Percentiles rank a stretch among this genome's conserved stretches.
Evolutionary conservation across 2,329 filamentous ascomycete species (phyloP).

Genomic region (Pestalotiopsis sp.): DNA sequence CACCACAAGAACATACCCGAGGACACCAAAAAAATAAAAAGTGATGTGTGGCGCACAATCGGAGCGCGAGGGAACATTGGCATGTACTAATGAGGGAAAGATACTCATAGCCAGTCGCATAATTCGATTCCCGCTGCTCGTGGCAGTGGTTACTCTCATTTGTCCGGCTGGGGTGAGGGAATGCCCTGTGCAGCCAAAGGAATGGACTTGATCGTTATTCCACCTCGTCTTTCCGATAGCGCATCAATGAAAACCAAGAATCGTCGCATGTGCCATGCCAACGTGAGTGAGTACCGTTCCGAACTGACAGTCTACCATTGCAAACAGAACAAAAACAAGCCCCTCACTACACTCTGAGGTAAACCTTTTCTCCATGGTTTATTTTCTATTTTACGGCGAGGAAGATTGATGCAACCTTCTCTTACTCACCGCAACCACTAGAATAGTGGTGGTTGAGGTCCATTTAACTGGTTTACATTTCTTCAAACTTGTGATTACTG

Average conservation of each 20-base stretch:
- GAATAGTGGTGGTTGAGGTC: not conserved
- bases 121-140: conserved; percentile 24
- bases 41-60: conserved; percentile 24
- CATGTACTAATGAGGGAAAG: conserved; percentile 99
- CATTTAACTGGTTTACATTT: not conserved
- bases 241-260: conserved; percentile 11
- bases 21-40: conserved; percentile 17
- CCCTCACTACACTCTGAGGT: conserved; percentile 30
- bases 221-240: conserved; percentile 38
- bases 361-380: conserved; percentile 27
- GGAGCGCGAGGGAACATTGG: conserved; percentile 59
- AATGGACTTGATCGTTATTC: conserved; percentile 89
- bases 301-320: not conserved
- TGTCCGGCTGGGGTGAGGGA: conserved; percentile 67
- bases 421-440: not conserved
- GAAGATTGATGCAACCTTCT: conserved; percentile 22
- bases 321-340: not conserved
- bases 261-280: not conserved
- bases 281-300: not conserved
- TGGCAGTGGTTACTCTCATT: conserved; percentile 20
- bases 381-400: conserved; percentile 35
- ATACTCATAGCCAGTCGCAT: conserved; percentile 67
- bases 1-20: conserved; percentile 22
- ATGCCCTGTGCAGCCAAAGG: conserved; percentile 94
- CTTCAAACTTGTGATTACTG: not conserved